Percentiles rank a stretch among this genome's conserved stretches.
Conservation (phyloP, 768 basidiomycete species). For the Agaricus sinodeliciosus region DNA sequence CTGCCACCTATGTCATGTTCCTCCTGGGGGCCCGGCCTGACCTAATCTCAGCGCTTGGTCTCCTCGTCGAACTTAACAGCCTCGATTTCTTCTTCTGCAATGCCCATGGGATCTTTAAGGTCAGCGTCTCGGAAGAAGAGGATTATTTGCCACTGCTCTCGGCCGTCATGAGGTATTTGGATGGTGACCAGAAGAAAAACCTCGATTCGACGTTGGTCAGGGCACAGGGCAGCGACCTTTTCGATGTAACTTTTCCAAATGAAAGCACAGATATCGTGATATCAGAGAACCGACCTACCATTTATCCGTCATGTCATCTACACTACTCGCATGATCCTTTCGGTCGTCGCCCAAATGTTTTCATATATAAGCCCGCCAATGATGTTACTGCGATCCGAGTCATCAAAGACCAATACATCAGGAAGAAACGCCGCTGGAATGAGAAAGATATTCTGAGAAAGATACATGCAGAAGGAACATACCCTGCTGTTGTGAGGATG, state of each 20-base stretch:
- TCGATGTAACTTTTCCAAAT: not conserved
- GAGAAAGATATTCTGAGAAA: not conserved
- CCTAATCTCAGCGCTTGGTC: not conserved
- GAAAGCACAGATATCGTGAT: no score
- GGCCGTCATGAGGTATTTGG: not conserved
- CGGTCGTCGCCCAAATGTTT: not conserved
- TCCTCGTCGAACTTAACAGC: not conserved
- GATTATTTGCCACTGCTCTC: not conserved
- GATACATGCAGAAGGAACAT: not conserved
- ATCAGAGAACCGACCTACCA: no score
- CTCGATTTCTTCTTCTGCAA: not conserved
- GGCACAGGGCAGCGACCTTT: not conserved
- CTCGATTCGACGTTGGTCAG: not conserved
- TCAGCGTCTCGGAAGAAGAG: not conserved
- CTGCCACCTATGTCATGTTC: not conserved
- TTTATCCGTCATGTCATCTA: not conserved
- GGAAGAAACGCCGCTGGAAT: not conserved
- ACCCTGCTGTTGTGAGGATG: not conserved
- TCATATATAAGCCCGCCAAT: not conserved
- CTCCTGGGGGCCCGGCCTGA: not conserved
- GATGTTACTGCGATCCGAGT: not conserved
- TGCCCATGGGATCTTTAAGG: not conserved
- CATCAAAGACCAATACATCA: slow-evolving; percentile 1
- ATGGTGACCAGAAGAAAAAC: not conserved
- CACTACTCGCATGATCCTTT: not conserved